Percentiles rank a stretch among this genome's conserved stretches.
Conservation (phyloP, 441 rosid species). For the Erodium trifolium region DNA sequence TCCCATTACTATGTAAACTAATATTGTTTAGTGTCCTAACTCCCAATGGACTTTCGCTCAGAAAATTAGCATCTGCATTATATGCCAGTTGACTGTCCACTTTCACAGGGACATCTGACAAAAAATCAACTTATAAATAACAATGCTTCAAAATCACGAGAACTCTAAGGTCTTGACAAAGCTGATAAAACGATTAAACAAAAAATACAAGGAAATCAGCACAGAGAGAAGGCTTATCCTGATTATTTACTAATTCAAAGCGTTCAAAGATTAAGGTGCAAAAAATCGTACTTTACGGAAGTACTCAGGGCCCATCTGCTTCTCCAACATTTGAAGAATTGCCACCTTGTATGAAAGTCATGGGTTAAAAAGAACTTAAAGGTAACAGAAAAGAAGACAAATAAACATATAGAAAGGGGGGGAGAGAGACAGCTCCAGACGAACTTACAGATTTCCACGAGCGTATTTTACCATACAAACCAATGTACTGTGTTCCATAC, state of each 20-base stretch:
- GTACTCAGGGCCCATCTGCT: slow-evolving; percentile 98
- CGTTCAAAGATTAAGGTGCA: slow-evolving; percentile 7
- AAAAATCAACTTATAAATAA: background rate
- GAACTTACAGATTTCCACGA: slow-evolving; percentile 96
- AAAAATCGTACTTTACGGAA: slow-evolving; percentile 69
- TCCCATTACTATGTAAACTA: background rate
- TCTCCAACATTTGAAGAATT: slow-evolving; percentile 94
- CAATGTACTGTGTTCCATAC: slow-evolving; percentile 78
- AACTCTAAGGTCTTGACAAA: background rate
- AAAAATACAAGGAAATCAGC: background rate
- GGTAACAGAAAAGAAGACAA: slow-evolving; percentile 1
- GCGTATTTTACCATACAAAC: slow-evolving; percentile 82
- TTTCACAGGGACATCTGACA: background rate
- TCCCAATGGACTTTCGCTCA: background rate
- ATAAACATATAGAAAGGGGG: slow-evolving; percentile 8
- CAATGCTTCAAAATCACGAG: background rate
- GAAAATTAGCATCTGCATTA: background rate
- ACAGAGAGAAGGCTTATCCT: background rate
- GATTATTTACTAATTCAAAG: background rate
- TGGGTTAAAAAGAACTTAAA: slow-evolving; percentile 14
- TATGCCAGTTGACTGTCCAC: background rate
- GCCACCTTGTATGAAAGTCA: slow-evolving; percentile 54
- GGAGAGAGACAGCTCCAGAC: slow-evolving; percentile 10
- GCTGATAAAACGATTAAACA: background rate
- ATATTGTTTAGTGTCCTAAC: background rate